phyloP scores from a whole-genome alignment of 2,329 filamentous ascomycete species.

The Neonectria faginata region DNA sequence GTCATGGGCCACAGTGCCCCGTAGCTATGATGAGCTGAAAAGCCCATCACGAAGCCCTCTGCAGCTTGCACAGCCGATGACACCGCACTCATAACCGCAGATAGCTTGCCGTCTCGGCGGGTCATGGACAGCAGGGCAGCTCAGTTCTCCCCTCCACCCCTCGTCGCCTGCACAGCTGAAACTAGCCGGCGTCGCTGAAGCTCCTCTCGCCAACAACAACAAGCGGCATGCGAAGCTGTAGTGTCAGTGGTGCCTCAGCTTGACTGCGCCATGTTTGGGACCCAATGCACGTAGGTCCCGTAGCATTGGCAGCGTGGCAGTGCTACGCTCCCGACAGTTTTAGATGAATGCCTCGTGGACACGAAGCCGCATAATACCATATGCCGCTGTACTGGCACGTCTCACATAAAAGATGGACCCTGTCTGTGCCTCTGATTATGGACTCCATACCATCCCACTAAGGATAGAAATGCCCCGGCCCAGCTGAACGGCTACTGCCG shows the following conservation, averaged over 20 bases:
- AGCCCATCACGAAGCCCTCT: neutral
- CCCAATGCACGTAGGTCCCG: neutral
- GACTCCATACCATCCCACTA: neutral
- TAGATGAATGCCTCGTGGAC: neutral
- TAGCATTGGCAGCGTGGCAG: neutral
- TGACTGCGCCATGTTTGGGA: neutral
- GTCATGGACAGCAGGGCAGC: neutral
- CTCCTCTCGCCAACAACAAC: neutral
- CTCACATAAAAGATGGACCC: neutral
- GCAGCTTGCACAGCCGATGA: neutral
- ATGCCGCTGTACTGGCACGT: neutral
- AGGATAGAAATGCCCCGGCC: neutral
- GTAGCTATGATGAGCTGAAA: neutral
- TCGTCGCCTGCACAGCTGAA: constrained; percentile 6
- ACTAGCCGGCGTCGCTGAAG: neutral
- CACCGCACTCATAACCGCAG: no score
- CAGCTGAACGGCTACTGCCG: neutral
- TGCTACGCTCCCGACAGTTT: neutral
- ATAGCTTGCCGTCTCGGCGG: neutral
- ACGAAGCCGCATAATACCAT: neutral
- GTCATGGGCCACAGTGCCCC: neutral
- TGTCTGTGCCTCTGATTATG: neutral
- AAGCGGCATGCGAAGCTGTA: neutral
- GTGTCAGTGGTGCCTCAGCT: constrained; percentile 2
- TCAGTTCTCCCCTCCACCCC: neutral